Evolutionary conservation across 768 basidiomycete genomes (phyloP).

Genomic region (Jaapia argillacea): DNA sequence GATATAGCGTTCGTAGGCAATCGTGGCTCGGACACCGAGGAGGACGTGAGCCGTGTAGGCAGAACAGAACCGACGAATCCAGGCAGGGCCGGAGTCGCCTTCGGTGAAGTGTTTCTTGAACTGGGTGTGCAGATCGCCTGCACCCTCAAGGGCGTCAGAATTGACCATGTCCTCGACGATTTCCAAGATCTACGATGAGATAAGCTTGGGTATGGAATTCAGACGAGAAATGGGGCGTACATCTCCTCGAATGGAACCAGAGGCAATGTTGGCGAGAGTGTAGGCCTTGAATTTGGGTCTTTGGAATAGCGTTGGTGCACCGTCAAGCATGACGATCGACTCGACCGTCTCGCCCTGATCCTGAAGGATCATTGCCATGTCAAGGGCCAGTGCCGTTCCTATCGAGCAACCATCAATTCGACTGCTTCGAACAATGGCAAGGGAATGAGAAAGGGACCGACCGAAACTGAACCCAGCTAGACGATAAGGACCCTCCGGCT

Average conservation of each 20-base stretch:
- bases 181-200: slow-evolving; percentile 3
- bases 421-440: background rate
- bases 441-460: slow-evolving; percentile 4
- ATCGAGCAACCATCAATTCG: background rate
- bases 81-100: background rate
- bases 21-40: slow-evolving; percentile 3
- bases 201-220: too few relatives aligned
- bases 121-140: slow-evolving; percentile 3
- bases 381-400: slow-evolving; percentile 4
- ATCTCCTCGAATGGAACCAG: background rate
- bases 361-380: slow-evolving; percentile 1
- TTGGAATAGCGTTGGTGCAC: slow-evolving; percentile 2
- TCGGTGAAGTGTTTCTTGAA: slow-evolving; percentile 5
- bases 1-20: background rate
- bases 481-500: slow-evolving; percentile 5
- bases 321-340: slow-evolving; percentile 4
- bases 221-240: too few relatives aligned
- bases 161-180: slow-evolving; percentile 5
- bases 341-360: slow-evolving; percentile 3
- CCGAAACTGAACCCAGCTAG: slow-evolving; percentile 1
- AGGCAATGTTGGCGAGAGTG: background rate
- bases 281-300: background rate
- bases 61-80: slow-evolving; percentile 8
- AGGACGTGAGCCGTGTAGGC: slow-evolving; percentile 7
- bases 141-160: slow-evolving; percentile 4